These are phyloP conservation scores for Mortierella sp. DNA, from an alignment of 371 early-diverging fungal species.

Conservation along the genomic window DNA sequence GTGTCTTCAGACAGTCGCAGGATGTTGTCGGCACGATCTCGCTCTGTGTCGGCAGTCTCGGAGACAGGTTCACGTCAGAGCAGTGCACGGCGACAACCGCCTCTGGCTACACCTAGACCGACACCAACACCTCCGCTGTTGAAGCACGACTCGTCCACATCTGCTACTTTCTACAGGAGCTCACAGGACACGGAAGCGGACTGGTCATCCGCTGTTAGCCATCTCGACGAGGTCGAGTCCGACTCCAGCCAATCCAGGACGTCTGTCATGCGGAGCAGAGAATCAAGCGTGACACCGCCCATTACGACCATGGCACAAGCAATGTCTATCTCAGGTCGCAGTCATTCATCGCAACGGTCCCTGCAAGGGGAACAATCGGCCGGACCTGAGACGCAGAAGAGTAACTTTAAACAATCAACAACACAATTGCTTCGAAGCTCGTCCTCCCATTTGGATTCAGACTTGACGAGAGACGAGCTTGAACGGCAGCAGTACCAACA, in stretches of 20 bases:
- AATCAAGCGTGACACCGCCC: conserved; percentile 26
- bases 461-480: neutral
- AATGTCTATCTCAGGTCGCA: conserved; percentile 30
- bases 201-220: conserved; percentile 24
- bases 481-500: neutral
- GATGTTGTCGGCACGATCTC: neutral
- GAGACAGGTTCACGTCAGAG: neutral
- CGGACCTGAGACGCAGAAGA: neutral
- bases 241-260: conserved; percentile 17
- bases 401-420: neutral
- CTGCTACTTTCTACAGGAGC: neutral
- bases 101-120: neutral
- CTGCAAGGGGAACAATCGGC: neutral
- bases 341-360: neutral
- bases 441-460: neutral
- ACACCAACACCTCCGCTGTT: neutral
- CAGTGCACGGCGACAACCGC: neutral
- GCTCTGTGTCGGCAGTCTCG: neutral
- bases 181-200: conserved; percentile 23
- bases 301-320: conserved; percentile 27
- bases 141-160: conserved; percentile 13
- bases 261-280: conserved; percentile 16
- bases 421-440: neutral
- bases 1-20: too few relatives aligned
- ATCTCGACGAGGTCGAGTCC: conserved; percentile 22